Evolutionary conservation across 805 yeast species (phyloP).

Genomic region (Scheffersomyces amazonensis): DNA sequence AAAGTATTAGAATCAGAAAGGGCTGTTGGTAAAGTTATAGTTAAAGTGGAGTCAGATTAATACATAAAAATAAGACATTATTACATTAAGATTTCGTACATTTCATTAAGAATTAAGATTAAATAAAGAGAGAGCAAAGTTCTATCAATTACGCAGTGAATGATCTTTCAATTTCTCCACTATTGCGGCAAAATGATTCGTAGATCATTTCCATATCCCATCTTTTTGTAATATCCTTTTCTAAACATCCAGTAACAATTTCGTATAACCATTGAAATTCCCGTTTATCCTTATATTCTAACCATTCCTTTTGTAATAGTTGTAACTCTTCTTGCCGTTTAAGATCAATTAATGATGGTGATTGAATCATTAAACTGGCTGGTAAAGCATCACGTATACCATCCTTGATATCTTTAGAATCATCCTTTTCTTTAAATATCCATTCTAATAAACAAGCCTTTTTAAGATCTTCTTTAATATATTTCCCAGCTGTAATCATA

Average conservation of each 20-base stretch:
- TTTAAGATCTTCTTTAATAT: conserved; percentile 45
- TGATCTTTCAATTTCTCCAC: not conserved
- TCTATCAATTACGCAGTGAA: not conserved
- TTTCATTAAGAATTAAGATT: not conserved
- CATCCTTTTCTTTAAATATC: conserved; percentile 14
- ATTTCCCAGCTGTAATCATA: conserved; percentile 67
- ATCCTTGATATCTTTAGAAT: not conserved
- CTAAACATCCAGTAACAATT: conserved; percentile 53
- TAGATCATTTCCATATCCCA: conserved; percentile 44
- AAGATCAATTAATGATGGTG: conserved; percentile 16
- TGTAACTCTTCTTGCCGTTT: conserved; percentile 13
- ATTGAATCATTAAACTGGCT: conserved; percentile 4
- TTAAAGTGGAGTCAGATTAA: conserved; percentile 19
- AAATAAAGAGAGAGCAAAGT: not conserved
- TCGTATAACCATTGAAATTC: conserved; percentile 27
- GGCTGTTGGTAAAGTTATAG: conserved; percentile 69
- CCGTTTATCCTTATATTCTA: conserved; percentile 8
- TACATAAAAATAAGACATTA: too few species aligned
- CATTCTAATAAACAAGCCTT: conserved; percentile 35
- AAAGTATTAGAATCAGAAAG: conserved; percentile 43
- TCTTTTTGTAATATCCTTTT: conserved; percentile 48
- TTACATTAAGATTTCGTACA: not conserved
- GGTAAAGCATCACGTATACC: conserved; percentile 2
- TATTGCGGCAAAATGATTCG: conserved; percentile 3
- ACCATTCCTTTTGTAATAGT: conserved; percentile 16